Base-by-base conservation (phyloP, 441 rosid species). In the Syzygium malaccense region DNA sequence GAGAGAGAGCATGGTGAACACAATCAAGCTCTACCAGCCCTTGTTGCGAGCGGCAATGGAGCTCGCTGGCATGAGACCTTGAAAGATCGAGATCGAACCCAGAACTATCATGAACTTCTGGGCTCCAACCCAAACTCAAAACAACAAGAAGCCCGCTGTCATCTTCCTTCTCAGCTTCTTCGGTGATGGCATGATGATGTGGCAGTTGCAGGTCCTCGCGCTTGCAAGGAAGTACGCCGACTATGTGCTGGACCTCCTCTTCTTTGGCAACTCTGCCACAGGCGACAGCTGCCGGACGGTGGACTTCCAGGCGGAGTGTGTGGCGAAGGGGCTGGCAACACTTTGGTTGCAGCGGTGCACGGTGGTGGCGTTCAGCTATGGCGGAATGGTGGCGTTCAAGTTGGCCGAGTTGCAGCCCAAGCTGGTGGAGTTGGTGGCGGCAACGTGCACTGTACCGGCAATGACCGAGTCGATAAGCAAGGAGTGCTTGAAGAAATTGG, bases 191-290 rank as follows among this genome's bases (percentile, higher is more conserved):
- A 92, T 93, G 53, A 20, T 88, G 8, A 90, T 92, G 17, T 93
- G 95, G 94, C 91, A 90, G 26, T 88, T 90, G 78, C 95, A 92
- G 87, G 93, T 84, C 20, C 84, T 90, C 3, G 90, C 92, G 17
- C 75, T 94, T n/a, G 89, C 91, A 20, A 87, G 48, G 86, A 80
- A 58, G 2, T 92, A 93, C 25, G 86, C 90, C 8, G 90, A 92
- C 85, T 93, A 92, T 83, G 94, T 93, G 9, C 95, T 94, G 0
- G 93, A 92, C 92, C 84, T 94, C 17, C 86, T 92, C 58, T 92
- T 93, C 91, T 94, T 93, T 41, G 94, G 94, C 1, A 89, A 85
- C 66, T 94, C 93, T 4, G 11, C 86, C 91, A 92, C 95, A 12
- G 90, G 89, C 49, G 90, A 79, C 37, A 8, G 60, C 0, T 87